Evolutionary conservation across 2,329 filamentous ascomycete genomes (phyloP), one percentile per base, ranked within the genome.

Genomic region (Acrodontium crateriforme): DNA sequence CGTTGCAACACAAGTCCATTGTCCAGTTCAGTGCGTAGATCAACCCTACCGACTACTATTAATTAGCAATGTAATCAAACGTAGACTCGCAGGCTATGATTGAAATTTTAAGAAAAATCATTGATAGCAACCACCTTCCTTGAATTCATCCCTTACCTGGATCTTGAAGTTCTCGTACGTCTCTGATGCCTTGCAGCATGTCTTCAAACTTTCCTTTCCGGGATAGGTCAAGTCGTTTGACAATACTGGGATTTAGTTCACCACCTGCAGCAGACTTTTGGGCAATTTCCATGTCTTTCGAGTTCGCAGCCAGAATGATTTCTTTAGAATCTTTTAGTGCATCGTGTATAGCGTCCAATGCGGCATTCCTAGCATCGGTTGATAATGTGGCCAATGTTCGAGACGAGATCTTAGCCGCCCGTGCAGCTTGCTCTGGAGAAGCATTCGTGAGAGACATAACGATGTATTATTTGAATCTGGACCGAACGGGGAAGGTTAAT

Each of bases 381-480:
- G 83, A 69, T 26, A 95, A 72, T 2, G 81, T 79, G 26, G 84
- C 83, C 24, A 98, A 72, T 28, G 72, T 70, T 50, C 83, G 78
- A 17, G 89, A 92, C 10, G 87, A 82, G 25, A 69, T 59, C 48
- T 84, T 84, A 36, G 87, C 87, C 25, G 76, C 69, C 45, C 66
- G 67, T 19, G 87, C 87, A 28, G 80, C 79, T 40, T 84, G 74
- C 30, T 71, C 62, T 25, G 87, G 80, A 17, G 77, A 78, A 29
- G 79, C 81, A 54, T 81, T 85, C 26, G 85, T 93, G 34, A 94
- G 67, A 41, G 87, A 93, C 89, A 95, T 93, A n/a, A n/a, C n/a
- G n/a, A n/a, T n/a, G n/a, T n/a, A n/a, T n/a, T n/a, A n/a, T n/a
- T n/a, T n/a, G n/a, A n/a, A n/a, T n/a, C n/a, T n/a, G n/a, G n/a